These are phyloP conservation scores for Teratosphaeria destructans DNA, from an alignment of 2,329 filamentous ascomycete genomes.

Conservation along the genomic window DNA sequence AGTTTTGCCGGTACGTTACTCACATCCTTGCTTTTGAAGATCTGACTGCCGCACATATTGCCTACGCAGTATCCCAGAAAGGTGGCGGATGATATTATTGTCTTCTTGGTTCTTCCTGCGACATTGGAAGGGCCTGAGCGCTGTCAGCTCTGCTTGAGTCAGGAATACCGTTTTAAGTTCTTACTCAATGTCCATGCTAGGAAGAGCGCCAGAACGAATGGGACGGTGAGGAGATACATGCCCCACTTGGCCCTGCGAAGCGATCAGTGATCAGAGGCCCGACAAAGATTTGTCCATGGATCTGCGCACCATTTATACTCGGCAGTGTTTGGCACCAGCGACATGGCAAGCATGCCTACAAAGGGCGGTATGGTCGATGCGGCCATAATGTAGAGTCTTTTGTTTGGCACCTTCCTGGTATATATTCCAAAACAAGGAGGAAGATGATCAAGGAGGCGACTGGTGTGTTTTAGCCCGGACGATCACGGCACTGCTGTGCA, in stretches of 20 bases:
- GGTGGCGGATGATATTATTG: conserved; percentile 35
- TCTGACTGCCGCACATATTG: conserved; percentile 39
- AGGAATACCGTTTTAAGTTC: neutral
- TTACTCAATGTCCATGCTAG: conserved; percentile 24
- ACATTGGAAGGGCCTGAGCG: conserved; percentile 33
- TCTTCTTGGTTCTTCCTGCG: conserved; percentile 39
- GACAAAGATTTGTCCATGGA: neutral
- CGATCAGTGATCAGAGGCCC: neutral
- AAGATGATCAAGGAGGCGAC: conserved; percentile 24
- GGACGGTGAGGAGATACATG: conserved; percentile 26
- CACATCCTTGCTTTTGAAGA: conserved; percentile 34
- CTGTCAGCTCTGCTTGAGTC: neutral
- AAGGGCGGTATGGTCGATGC: conserved; percentile 23
- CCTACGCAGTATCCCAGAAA: conserved; percentile 40
- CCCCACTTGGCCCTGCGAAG: conserved; percentile 22
- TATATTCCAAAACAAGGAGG: conserved; percentile 23
- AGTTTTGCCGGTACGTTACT: neutral
- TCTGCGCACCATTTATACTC: conserved; percentile 21
- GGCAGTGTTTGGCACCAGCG: conserved; percentile 23
- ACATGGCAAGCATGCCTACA: conserved; percentile 25
- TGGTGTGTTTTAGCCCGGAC: neutral
- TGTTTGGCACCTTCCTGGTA: conserved; percentile 19
- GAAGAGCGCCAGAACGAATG: conserved; percentile 24
- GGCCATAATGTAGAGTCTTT: conserved; percentile 27
- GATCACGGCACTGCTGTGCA: neutral